Evolutionary conservation across 2,329 filamentous ascomycete species (phyloP).

Genomic region (Thermothelomyces thermophilus): DNA sequence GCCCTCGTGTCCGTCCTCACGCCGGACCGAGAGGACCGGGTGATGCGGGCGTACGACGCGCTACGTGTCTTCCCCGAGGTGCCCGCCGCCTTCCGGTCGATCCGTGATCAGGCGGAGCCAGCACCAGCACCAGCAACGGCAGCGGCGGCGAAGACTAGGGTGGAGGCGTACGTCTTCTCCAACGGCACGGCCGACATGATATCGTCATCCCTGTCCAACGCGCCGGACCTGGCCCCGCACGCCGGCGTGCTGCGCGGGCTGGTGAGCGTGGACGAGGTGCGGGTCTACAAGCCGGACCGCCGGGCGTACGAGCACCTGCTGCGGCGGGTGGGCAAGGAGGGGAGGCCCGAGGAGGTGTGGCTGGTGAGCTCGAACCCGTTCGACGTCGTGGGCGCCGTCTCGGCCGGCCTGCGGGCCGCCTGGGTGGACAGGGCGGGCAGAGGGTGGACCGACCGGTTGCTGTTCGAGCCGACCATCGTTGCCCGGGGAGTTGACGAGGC

Average conservation of each 20-base stretch:
- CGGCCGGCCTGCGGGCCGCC: conserved; percentile 53
- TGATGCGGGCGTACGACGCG: conserved; percentile 58
- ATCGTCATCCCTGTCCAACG: conserved; percentile 49
- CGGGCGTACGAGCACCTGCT: conserved; percentile 56
- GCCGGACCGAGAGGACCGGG: conserved; percentile 28
- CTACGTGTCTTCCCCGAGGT: conserved; percentile 62
- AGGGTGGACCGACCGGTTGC: conserved; percentile 60
- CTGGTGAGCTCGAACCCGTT: conserved; percentile 68
- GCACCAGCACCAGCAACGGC: neutral
- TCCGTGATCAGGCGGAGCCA: conserved; percentile 26
- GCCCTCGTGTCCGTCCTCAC: conserved; percentile 32
- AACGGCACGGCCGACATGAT: conserved; percentile 64
- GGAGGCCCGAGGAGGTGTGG: conserved; percentile 50
- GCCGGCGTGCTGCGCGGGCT: conserved; percentile 43
- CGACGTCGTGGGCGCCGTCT: conserved; percentile 59
- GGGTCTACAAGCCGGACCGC: conserved; percentile 59
- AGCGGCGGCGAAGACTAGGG: conserved; percentile 3
- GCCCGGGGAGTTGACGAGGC: conserved; percentile 53
- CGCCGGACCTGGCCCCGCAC: conserved; percentile 48
- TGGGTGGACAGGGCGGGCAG: conserved; percentile 59
- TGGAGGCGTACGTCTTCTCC: conserved; percentile 59
- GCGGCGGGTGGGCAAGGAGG: conserved; percentile 40
- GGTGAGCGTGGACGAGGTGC: conserved; percentile 54
- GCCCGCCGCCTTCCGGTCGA: conserved; percentile 40
- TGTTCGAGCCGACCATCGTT: conserved; percentile 45